Evolutionary conservation across 768 basidiomycete genomes (phyloP).

Genomic region (Boletellus sp.): DNA sequence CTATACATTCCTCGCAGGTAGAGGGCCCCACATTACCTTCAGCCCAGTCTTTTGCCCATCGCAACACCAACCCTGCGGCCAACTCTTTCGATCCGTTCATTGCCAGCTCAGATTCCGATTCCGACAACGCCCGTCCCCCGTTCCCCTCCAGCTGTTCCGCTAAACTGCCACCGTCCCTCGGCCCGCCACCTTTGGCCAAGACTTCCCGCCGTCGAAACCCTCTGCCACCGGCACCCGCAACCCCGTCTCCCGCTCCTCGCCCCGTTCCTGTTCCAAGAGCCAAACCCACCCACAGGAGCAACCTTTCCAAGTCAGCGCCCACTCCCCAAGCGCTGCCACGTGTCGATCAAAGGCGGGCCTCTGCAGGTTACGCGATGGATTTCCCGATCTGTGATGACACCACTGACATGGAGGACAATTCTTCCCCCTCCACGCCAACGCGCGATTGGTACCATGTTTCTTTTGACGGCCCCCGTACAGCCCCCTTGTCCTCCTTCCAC

Average conservation of each 20-base stretch:
- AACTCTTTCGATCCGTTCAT: slow-evolving; percentile 49
- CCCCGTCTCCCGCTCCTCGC: slow-evolving; percentile 38
- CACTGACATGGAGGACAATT: slow-evolving; percentile 44
- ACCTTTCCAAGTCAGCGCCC: slow-evolving; percentile 53
- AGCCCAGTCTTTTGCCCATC: slow-evolving; percentile 25
- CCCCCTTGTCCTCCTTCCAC: slow-evolving; percentile 40
- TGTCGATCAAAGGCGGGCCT: slow-evolving; percentile 32
- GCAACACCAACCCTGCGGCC: slow-evolving; percentile 30
- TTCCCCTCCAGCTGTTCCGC: slow-evolving; percentile 18
- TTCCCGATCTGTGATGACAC: slow-evolving; percentile 77
- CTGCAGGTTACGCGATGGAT: slow-evolving; percentile 29
- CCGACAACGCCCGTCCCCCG: slow-evolving; percentile 36
- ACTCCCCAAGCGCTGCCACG: slow-evolving; percentile 34
- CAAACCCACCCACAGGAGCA: slow-evolving; percentile 17
- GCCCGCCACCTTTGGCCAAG: slow-evolving; percentile 50
- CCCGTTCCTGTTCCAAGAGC: slow-evolving; percentile 49
- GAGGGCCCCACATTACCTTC: slow-evolving; percentile 41
- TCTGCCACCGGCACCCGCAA: slow-evolving; percentile 26
- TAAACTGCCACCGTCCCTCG: slow-evolving; percentile 39
- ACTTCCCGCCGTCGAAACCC: slow-evolving; percentile 56
- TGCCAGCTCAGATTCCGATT: slow-evolving; percentile 42
- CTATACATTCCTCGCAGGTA: slow-evolving; percentile 61
- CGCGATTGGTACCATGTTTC: slow-evolving; percentile 39
- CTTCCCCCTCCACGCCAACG: slow-evolving; percentile 53
- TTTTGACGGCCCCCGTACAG: slow-evolving; percentile 48